phyloP scores from a whole-genome alignment of 2,329 filamentous ascomycete genomes.

The Leptographium radiaticola region DNA sequence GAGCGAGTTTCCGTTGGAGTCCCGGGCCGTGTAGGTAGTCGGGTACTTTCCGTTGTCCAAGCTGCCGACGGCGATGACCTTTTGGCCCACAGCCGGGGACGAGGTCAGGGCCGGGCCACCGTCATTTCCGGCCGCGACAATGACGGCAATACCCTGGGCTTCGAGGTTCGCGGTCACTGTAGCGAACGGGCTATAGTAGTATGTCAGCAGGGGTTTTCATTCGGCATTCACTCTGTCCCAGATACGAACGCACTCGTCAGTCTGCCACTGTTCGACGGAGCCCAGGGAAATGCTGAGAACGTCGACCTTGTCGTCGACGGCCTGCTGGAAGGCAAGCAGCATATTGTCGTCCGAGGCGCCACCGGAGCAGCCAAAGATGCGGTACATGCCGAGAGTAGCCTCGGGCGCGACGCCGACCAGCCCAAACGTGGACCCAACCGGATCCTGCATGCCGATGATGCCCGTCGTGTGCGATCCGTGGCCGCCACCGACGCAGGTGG shows the following conservation, averaged over 20 bases:
- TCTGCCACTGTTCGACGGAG: not conserved
- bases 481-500: constrained; percentile 32
- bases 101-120: constrained; percentile 32
- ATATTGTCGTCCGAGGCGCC: constrained; percentile 40
- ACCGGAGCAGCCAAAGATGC: constrained; percentile 43
- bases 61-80: constrained; percentile 34
- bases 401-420: constrained; percentile 45
- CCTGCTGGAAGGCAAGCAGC: constrained; percentile 45
- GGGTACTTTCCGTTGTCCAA: constrained; percentile 28
- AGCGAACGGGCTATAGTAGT: not conserved
- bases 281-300: constrained; percentile 44
- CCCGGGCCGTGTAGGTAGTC: not conserved
- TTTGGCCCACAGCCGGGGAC: constrained; percentile 33
- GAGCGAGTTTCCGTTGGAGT: not conserved
- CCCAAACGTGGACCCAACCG: constrained; percentile 22
- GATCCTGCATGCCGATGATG: constrained; percentile 47
- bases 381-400: constrained; percentile 42
- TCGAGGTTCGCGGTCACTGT: not conserved
- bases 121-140: constrained; percentile 39
- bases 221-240: not conserved
- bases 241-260: not conserved
- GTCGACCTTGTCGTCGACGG: constrained; percentile 45
- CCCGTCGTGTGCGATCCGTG: constrained; percentile 52
- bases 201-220: not conserved
- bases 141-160: constrained; percentile 18